Evolutionary conservation across 768 basidiomycete species (phyloP).

Genomic region (Floccularia luteovirens): DNA sequence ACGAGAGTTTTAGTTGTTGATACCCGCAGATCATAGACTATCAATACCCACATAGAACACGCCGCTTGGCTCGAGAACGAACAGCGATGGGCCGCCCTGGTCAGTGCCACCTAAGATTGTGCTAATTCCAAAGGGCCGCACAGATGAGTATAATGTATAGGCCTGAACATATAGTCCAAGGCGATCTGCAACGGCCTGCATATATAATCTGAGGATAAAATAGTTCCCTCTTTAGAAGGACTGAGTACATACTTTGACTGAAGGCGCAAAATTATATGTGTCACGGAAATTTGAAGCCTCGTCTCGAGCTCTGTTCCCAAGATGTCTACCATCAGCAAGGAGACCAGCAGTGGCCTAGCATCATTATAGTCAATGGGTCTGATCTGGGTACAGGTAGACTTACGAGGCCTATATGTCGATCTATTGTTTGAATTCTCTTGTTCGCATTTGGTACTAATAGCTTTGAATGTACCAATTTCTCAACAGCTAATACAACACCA

Average conservation of each 20-base stretch:
- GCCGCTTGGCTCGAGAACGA: conserved; percentile 92
- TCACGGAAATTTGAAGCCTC: conserved; percentile 75
- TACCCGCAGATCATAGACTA: neutral
- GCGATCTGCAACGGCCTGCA: conserved; percentile 53
- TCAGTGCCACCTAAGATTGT: conserved; percentile 88
- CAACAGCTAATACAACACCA: conserved; percentile 93
- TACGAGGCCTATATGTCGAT: conserved; percentile 91
- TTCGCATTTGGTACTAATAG: conserved; percentile 91
- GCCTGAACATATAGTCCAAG: conserved; percentile 87
- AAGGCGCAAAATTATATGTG: conserved; percentile 62
- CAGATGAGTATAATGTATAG: conserved; percentile 97
- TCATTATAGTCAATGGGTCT: neutral
- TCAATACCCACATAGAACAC: conserved; percentile 66
- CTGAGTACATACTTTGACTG: conserved; percentile 59
- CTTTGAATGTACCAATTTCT: conserved; percentile 95
- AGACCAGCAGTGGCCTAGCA: conserved; percentile 86
- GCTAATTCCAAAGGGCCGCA: conserved; percentile 94
- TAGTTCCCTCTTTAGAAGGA: neutral
- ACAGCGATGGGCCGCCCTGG: conserved; percentile 79
- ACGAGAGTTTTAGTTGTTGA: neutral
- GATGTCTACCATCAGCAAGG: conserved; percentile 86
- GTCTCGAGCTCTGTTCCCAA: conserved; percentile 78
- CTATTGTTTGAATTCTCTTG: conserved; percentile 87
- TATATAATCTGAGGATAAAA: neutral
- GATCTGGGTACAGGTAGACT: conserved; percentile 8